These are phyloP conservation scores for Xylariaceae sp. DNA, from an alignment of 2,329 filamentous ascomycete genomes.

Conservation along the genomic window DNA sequence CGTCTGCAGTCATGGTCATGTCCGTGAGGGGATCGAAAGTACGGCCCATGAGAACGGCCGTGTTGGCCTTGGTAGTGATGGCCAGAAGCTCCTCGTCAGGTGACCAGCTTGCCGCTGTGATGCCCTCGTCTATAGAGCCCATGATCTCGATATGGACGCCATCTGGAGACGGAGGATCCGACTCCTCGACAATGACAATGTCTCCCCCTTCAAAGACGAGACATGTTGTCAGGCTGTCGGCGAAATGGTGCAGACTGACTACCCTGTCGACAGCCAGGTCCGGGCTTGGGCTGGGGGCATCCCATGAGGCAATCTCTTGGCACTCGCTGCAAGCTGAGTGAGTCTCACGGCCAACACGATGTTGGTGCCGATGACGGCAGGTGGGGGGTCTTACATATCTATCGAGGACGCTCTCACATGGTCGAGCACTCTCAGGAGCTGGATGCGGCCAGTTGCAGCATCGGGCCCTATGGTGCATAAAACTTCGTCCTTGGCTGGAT, in stretches of 20 bases:
- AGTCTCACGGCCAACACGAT: conserved; percentile 4
- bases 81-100: conserved; percentile 89
- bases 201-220: conserved; percentile 86
- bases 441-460: conserved; percentile 62
- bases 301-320: conserved; percentile 72
- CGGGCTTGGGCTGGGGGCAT: conserved; percentile 74
- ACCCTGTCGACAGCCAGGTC: conserved; percentile 71
- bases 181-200: conserved; percentile 78
- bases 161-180: conserved; percentile 42
- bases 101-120: conserved; percentile 85
- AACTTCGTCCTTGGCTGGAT: conserved; percentile 68
- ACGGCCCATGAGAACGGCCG: conserved; percentile 86
- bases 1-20: conserved; percentile 64
- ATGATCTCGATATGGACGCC: conserved; percentile 89
- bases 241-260: conserved; percentile 76
- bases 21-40: conserved; percentile 81
- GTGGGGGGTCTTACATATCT: conserved; percentile 36
- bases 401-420: conserved; percentile 33
- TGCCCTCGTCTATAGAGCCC: conserved; percentile 87
- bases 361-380: neutral
- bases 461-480: conserved; percentile 83
- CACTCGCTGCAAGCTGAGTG: conserved; percentile 29
- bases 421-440: conserved; percentile 55
- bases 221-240: conserved; percentile 71
- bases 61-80: conserved; percentile 72